These are phyloP conservation scores for Yamadazyma siamensis DNA, from an alignment of 1,139 yeast species.

Conservation along the genomic window DNA sequence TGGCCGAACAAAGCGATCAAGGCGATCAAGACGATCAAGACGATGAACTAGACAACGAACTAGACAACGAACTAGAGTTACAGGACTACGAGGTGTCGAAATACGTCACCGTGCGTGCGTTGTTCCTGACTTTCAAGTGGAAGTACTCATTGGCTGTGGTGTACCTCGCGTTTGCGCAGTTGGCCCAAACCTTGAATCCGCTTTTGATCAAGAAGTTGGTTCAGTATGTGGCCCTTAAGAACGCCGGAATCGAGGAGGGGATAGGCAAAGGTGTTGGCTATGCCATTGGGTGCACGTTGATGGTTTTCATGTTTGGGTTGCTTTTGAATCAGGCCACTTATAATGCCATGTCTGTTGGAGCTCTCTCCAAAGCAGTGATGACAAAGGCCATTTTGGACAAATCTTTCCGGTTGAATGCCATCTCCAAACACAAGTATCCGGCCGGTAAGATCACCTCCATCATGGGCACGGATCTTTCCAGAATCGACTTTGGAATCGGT, in stretches of 20 bases:
- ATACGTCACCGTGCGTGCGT: constrained; percentile 15
- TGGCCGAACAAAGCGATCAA: too few relatives aligned
- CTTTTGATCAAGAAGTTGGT: constrained; percentile 29
- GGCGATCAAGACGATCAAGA: too few relatives aligned
- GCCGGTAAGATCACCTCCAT: constrained; percentile 64
- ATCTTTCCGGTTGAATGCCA: constrained; percentile 58
- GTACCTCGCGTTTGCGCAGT: constrained; percentile 19
- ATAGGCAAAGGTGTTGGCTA: constrained; percentile 38
- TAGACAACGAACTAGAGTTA: constrained; percentile 27
- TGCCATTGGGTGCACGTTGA: constrained; percentile 27
- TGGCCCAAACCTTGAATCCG: constrained; percentile 25
- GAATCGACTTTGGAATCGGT: constrained; percentile 37
- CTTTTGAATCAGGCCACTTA: constrained; percentile 17
- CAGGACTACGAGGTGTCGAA: constrained; percentile 22
- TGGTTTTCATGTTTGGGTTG: constrained; percentile 35
- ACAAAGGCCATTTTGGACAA: constrained; percentile 68
- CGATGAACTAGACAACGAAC: too few relatives aligned
- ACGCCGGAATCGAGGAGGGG: constrained; percentile 20
- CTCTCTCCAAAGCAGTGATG: constrained; percentile 62
- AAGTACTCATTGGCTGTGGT: constrained; percentile 23
- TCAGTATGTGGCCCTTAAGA: constrained; percentile 22
- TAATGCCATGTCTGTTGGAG: constrained; percentile 46
- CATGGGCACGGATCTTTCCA: constrained; percentile 37
- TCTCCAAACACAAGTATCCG: constrained; percentile 58
- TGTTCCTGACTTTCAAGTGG: constrained; percentile 28